Base-by-base conservation (phyloP, 179 eudicot species). In the Nepenthes alata region DNA sequence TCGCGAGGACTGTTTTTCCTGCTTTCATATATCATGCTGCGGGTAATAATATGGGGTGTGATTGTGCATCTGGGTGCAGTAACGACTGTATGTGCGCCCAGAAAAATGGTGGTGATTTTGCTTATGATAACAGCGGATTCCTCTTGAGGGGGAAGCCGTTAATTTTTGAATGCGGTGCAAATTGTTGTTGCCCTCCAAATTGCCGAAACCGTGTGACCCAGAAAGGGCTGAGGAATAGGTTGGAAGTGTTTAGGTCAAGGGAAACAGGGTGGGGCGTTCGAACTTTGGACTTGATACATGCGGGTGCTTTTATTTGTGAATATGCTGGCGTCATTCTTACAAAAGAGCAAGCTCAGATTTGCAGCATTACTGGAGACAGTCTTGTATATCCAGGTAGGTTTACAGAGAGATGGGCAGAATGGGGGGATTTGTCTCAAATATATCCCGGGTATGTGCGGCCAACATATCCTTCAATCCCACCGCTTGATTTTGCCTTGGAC, bases 231-330 rank as follows among this genome's bases (percentile, higher is more conserved):
- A 80, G 72, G 73, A 53, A 80, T 63, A 79, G 72, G 25, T 73
- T 93, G 69, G 98, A 93, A 73, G 90, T 93, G 44, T 90, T 87
- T 74, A 76, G 97, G 77, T 89, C 98, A 0, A 78, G 75, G 69
- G 97, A 93, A 70, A 87, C 90, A 0, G 85, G 84, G 55, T 93
- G 97, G 98, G 98, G 91, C 61, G 90, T 93, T 70, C 79, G 97
- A 70, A 90, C 96, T 0, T 68, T 93, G 52, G 93, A 93, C 52
- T 71, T 93, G 69, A 85, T 93, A 60, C 95, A 74, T 67, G 94
- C 97, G 47, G 97, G 98, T 47, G 70, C 86, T 55, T 93, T 90
- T 70, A 90, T 93, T 36, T 87, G 97, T 49, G 98, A 90, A 59
- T 93, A 79, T 65, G 70, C 97, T 2, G 97, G 97, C 34, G 81